Percentiles rank a stretch among this genome's conserved stretches.
Evolutionary conservation across 208 protist genomes (phyloP).

Genomic region (Trichomonas tenax): DNA sequence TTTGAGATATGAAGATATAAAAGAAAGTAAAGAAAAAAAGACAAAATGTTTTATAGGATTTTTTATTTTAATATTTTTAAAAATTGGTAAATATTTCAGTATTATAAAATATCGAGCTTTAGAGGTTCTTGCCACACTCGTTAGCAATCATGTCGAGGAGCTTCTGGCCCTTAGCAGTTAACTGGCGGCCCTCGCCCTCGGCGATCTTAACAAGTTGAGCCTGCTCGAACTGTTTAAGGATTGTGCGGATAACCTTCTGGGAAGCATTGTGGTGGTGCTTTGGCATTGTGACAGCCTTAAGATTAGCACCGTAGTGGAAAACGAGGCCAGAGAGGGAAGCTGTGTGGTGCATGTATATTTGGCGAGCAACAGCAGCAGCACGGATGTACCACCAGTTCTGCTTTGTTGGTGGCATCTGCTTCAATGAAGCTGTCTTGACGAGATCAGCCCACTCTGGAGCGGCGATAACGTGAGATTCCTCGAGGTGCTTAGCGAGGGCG

Average conservation of each 20-base stretch:
- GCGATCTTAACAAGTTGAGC: conserved; percentile 1
- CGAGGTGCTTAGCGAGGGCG: conserved; percentile 74
- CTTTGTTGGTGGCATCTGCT: conserved; percentile 82
- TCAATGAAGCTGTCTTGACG: conserved; percentile 78
- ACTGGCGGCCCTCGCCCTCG: conserved; percentile 43
- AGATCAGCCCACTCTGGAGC: conserved; percentile 83
- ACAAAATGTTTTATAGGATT: too few species aligned
- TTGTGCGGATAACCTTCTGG: conserved; percentile 66
- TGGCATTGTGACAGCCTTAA: conserved; percentile 37
- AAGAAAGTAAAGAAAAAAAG: too few species aligned
- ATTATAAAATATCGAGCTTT: too few species aligned
- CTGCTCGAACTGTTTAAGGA: conserved; percentile 73
- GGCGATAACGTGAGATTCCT: conserved; percentile 54
- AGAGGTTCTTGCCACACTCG: conserved; percentile 34
- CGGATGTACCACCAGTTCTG: conserved; percentile 93
- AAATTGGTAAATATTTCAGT: too few species aligned
- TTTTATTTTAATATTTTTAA: too few species aligned
- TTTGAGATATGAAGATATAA: too few species aligned
- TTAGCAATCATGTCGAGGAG: conserved; percentile 77
- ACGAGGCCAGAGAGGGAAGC: conserved; percentile 72
- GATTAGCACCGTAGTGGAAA: conserved; percentile 62
- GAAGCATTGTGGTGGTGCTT: conserved; percentile 62
- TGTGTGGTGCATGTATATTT: conserved; percentile 73
- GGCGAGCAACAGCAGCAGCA: conserved; percentile 74
- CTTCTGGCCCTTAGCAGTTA: conserved; percentile 73